Base-by-base conservation (phyloP, 1,139 yeast genomes). In the Yamadazyma atmosphaerica region DNA sequence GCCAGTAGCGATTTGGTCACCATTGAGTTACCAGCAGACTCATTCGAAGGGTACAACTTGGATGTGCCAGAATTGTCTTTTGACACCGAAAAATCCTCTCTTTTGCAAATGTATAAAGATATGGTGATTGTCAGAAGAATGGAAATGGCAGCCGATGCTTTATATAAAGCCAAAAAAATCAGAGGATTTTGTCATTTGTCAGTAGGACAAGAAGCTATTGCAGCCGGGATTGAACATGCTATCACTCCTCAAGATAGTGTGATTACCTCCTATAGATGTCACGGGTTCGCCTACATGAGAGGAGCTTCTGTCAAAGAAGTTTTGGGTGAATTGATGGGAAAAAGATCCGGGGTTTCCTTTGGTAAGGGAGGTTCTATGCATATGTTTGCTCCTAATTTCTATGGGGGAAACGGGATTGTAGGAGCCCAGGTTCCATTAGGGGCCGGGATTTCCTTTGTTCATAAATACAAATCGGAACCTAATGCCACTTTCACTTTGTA, bases 301-400 rank as follows among this genome's bases (percentile, higher is more conserved):
- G 98, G 98, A 49, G 87, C 95, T 24, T 74, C 96, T 21, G 96
- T 90, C 52, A 83, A 86, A 68, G 83, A 79, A 44, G 95, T 92
- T 45, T 74, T 94, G 55, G 98, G 96, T 46, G 98, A 92, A 72
- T 77, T 92, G 67, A 86, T 92, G 90, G 98, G 98, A 56, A 86
- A 86, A 72, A 83, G 96, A 72, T 72, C 84, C 41, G 98, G 98
- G 73, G 94, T 87, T 47, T 86, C 97, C 33, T 84, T 74, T 69
- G 98, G 98, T 72, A 92, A 92, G 72, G 98, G 98, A 72, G 98
- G 98, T 54, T 92, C 98, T 47, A 92, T 92, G 98, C 98, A 92
- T 74, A 87, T 92, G 92, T 92, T 85, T 65, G 87, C 95, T 40
- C 83, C 84, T 35, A 92, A 94, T 45, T 92, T 92, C 76, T 92